These are phyloP conservation scores for Mortierella antarctica DNA, from an alignment of 192 early-diverging fungal genomes.

Conservation along the genomic window DNA sequence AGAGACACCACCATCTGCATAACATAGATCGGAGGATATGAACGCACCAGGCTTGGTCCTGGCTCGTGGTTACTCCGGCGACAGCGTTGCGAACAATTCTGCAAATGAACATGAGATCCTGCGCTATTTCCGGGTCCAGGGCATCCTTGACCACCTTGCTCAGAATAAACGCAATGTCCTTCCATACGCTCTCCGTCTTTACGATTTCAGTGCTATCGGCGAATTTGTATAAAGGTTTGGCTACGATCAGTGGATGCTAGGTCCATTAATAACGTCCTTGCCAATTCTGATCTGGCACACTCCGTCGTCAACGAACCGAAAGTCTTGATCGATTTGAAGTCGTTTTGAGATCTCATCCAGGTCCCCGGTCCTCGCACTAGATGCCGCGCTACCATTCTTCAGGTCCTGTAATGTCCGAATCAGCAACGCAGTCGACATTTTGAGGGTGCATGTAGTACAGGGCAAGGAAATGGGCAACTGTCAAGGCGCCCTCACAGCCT, in stretches of 20 bases:
- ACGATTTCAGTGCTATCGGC: constrained; percentile 13
- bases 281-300: not conserved
- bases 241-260: not conserved
- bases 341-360: constrained; percentile 28
- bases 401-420: constrained; percentile 6
- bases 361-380: constrained; percentile 13
- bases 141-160: constrained; percentile 13
- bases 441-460: too few relatives aligned
- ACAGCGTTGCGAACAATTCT: constrained; percentile 35
- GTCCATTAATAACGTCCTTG: not conserved
- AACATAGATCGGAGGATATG: not conserved
- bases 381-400: not conserved
- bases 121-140: constrained; percentile 24
- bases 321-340: constrained; percentile 29
- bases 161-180: not conserved
- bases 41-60: constrained; percentile 41
- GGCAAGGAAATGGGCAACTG: too few relatives aligned
- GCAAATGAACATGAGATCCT: constrained; percentile 30
- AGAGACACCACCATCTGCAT: not conserved
- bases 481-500: too few relatives aligned
- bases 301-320: constrained; percentile 9
- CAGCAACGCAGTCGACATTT: constrained; percentile 15
- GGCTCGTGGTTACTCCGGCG: constrained; percentile 19
- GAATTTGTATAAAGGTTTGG: not conserved
- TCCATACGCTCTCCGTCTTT: constrained; percentile 2